These are phyloP conservation scores for Drechmeria coniospora DNA, from an alignment of 2,329 filamentous ascomycete species.

Conservation along the genomic window DNA sequence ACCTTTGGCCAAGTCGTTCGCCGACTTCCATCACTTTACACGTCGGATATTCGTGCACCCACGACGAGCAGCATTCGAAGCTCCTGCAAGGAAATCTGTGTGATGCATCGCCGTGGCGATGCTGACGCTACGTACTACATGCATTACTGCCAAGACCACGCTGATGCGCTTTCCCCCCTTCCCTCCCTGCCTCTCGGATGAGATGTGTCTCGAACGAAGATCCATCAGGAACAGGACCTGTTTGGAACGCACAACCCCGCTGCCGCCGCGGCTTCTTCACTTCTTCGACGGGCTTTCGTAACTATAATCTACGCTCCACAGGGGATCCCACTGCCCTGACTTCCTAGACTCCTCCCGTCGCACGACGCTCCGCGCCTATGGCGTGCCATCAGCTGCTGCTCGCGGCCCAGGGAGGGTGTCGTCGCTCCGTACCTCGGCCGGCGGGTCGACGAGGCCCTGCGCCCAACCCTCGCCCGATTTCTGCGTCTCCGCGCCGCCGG, in stretches of 20 bases:
- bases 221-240: too few species aligned
- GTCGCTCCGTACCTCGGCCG: slow-evolving; percentile 37
- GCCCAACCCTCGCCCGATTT: slow-evolving; percentile 12
- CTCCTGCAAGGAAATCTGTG: too few species aligned
- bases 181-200: too few species aligned
- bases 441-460: slow-evolving; percentile 7
- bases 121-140: too few species aligned
- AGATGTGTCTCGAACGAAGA: too few species aligned
- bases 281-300: slow-evolving; percentile 27
- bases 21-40: too few species aligned
- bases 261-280: neutral
- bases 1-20: too few species aligned
- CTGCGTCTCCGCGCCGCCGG: slow-evolving; percentile 4
- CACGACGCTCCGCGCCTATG: slow-evolving; percentile 13
- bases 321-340: slow-evolving; percentile 44
- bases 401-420: slow-evolving; percentile 35
- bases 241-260: neutral
- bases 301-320: slow-evolving; percentile 46
- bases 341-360: slow-evolving; percentile 29
- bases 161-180: too few species aligned
- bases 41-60: too few species aligned
- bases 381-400: slow-evolving; percentile 17
- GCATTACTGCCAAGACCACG: too few species aligned
- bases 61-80: too few species aligned
- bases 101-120: too few species aligned